Base-by-base conservation (phyloP, 495 filamentous ascomycete species). In the Penicillium tannophilum region DNA sequence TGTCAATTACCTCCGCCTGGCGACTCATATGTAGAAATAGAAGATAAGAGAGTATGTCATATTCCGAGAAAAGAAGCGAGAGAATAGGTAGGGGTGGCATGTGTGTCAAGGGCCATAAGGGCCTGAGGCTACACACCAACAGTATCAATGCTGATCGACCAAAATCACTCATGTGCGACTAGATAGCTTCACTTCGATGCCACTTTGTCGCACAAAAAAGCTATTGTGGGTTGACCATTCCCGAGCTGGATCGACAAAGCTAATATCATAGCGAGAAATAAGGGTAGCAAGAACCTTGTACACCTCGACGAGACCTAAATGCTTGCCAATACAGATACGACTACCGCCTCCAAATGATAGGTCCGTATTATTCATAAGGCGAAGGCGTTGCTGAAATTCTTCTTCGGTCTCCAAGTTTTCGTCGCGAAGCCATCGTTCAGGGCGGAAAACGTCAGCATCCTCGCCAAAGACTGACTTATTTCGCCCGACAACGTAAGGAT, bases 381-480 rank as follows among this genome's bases (percentile, higher is more conserved):
- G 59, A 17, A 67, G 62, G 75, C 84, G 63, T 76, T 78, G 52
- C 72, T 71, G 71, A 77, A 78, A 84, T 76, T 79, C 49, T 55
- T 73, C 67, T 63, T 75, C 31, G 63, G 74, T 62, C 66, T 69
- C 70, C 73, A 74, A 57, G 73, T 35, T 66, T 36, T 78, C 76
- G 43, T 65, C 64, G 55, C 83, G 79, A 41, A 91, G 63, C 88
- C 88, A 90, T 42, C 88, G 64, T 68, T 88, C 87, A 0, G 88
- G 87, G 17, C 81, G 69, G 62, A 82, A 91, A 1, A 64, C 61
- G 3, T 88, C 82, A 7, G 86, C 82, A 58, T 91, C 87, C 6
- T 79, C 65, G 1, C 88, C 88, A 66, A 85, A 90, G n/a, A 83
- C 62, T 0, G 70, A 73, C 58, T 72, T 72, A 46, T 84, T 76